Base-by-base conservation (phyloP, 2,329 filamentous ascomycete genomes). In the Xylariaceae sp. region DNA sequence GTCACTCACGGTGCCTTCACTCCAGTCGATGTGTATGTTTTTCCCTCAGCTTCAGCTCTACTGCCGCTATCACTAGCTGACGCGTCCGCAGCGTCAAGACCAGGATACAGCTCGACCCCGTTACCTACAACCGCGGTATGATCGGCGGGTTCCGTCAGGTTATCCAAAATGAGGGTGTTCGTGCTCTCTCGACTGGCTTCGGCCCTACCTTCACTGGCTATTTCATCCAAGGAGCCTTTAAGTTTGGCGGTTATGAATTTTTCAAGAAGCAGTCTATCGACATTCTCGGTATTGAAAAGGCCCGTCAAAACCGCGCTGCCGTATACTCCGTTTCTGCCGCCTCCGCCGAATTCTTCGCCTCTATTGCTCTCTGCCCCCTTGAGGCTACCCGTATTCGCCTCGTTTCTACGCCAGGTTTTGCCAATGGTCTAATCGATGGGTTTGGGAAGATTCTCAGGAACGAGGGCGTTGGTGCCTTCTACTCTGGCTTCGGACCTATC, bases 51-150 rank as follows among this genome's bases (percentile, higher is more conserved):
- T n/a, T n/a, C n/a, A n/a, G n/a, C n/a, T n/a, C n/a, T n/a, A n/a
- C n/a, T n/a, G n/a, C n/a, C n/a, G n/a, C n/a, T n/a, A n/a, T n/a
- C n/a, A n/a, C n/a, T n/a, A n/a, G n/a, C n/a, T n/a, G n/a, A n/a
- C n/a, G n/a, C n/a, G n/a, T n/a, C n/a, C n/a, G n/a, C n/a, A 65
- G 63, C 33, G 63, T 67, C 50, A 67, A 64, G 32, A 67, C 62
- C 18, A 55, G 62, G 41, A 61, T 64, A 27, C 62, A 67, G 39
- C 59, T 65, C 21, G 60, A 66, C 36, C 64, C 63, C 27, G 37
- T 53, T 16, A 56, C 37, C 29, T 66, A 66, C 30, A 66, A 66
- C 36, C 55, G 57, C 20, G 64, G 64, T 16, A 29, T 66, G 42
- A 41, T 54, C 4, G 64, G 62, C 21, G 61, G 61, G 2, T 50